Percentiles rank a stretch among this genome's conserved stretches.
Evolutionary conservation across 2,329 filamentous ascomycete species (phyloP).

Genomic region (Lecanicillium sp.): DNA sequence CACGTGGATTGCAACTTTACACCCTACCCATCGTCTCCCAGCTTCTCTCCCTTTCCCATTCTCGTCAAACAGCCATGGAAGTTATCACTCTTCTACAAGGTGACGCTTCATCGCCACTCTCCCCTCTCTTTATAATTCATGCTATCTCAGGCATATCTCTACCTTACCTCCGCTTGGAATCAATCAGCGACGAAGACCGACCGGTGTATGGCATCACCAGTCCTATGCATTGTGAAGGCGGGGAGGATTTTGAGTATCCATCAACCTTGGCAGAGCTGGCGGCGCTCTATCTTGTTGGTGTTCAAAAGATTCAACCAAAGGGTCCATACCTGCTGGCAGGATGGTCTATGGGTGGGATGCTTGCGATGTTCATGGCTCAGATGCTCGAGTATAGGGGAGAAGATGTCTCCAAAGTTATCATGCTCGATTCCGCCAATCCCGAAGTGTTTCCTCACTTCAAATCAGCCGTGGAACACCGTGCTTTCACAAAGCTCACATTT

Average conservation of each 20-base stretch:
- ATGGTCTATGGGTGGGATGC: conserved; percentile 18
- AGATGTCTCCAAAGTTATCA: conserved; percentile 15
- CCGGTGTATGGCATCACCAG: conserved; percentile 16
- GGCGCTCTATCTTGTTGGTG: conserved; percentile 13
- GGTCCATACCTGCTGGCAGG: conserved; percentile 17
- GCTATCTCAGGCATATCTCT: conserved; percentile 16
- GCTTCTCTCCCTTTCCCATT: too few species aligned
- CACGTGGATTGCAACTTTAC: too few species aligned
- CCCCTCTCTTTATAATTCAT: conserved; percentile 15
- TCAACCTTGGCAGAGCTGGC: conserved; percentile 11
- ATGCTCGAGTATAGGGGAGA: conserved; percentile 11
- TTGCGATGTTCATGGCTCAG: conserved; percentile 17
- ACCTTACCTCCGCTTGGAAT: conserved; percentile 14
- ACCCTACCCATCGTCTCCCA: too few species aligned
- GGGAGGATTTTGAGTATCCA: conserved; percentile 10
- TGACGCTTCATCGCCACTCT: conserved; percentile 12
- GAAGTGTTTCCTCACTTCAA: conserved; percentile 14
- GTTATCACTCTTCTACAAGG: conserved; percentile 15
- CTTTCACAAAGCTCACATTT: too few species aligned
- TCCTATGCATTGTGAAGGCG: too few species aligned
- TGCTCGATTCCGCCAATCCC: conserved; percentile 18
- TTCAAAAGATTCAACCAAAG: conserved; percentile 13
- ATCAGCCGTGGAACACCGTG: conserved; percentile 10
- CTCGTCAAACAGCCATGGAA: conserved; percentile 13
- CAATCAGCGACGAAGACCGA: conserved; percentile 13